Evolutionary conservation across 1,139 yeast species (phyloP).

Genomic region (Blastobotrys ciferrii): DNA sequence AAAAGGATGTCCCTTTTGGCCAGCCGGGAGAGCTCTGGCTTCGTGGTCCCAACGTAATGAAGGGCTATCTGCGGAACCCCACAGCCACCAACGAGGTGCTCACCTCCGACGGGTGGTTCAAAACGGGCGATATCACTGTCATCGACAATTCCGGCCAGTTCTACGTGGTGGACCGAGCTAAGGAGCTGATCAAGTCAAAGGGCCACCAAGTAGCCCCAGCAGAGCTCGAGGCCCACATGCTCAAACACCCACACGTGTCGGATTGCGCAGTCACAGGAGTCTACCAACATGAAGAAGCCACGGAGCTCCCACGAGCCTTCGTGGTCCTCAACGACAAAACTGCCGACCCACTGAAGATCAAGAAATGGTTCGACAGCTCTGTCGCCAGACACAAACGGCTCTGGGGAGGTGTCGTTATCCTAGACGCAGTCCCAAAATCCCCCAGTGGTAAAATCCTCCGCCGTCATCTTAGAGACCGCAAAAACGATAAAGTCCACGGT

Average conservation of each 20-base stretch:
- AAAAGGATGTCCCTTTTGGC: slow-evolving; percentile 37
- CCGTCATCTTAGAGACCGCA: slow-evolving; percentile 31
- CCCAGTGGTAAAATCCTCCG: slow-evolving; percentile 42
- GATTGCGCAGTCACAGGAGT: slow-evolving; percentile 39
- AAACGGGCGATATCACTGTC: slow-evolving; percentile 74
- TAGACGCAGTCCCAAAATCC: slow-evolving; percentile 39
- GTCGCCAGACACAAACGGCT: slow-evolving; percentile 42
- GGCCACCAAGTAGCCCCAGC: slow-evolving; percentile 86
- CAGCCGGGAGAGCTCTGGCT: slow-evolving; percentile 59
- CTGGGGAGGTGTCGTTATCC: slow-evolving; percentile 41
- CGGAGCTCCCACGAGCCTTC: slow-evolving; percentile 41
- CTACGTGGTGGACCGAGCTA: slow-evolving; percentile 68
- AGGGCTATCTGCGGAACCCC: slow-evolving; percentile 57
- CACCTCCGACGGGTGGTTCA: slow-evolving; percentile 68
- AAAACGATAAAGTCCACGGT: slow-evolving; percentile 25
- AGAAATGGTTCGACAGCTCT: slow-evolving; percentile 35
- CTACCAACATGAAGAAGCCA: slow-evolving; percentile 32
- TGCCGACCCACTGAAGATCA: slow-evolving; percentile 28
- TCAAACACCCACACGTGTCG: slow-evolving; percentile 41
- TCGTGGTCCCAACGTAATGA: slow-evolving; percentile 69
- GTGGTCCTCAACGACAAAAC: slow-evolving; percentile 30
- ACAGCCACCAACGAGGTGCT: slow-evolving; percentile 51
- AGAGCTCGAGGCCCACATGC: slow-evolving; percentile 63
- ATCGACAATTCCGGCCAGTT: slow-evolving; percentile 54
- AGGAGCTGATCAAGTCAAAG: slow-evolving; percentile 77